A percentile compares a stretch with the other conserved stretches of the same genome.
Evolutionary conservation across 768 basidiomycete species (phyloP).

Genomic region (Mycena maculata): DNA sequence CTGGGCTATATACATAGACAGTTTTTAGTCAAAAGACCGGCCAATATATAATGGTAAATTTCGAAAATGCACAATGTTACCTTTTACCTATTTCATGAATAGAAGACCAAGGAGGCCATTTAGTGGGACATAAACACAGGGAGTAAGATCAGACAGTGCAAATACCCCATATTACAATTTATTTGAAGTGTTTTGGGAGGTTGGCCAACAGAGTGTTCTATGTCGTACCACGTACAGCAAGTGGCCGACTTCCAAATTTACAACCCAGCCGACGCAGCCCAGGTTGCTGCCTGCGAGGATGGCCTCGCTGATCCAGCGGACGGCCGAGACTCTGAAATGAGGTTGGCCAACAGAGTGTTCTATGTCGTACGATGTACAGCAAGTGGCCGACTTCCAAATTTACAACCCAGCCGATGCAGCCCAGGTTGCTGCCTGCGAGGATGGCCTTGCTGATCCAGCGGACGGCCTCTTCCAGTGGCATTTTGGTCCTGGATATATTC

Average conservation of each 20-base stretch:
- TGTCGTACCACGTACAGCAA: conserved; percentile 11
- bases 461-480: conserved; percentile 23
- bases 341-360: no score
- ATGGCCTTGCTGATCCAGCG: neutral
- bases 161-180: no score
- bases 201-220: no score
- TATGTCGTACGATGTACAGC: conserved; percentile 10
- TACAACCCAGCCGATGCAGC: conserved; percentile 16
- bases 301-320: conserved; percentile 2
- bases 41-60: no score
- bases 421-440: conserved; percentile 17
- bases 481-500: conserved; percentile 21
- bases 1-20: no score
- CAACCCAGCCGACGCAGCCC: conserved; percentile 10
- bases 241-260: conserved; percentile 22
- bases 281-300: conserved; percentile 16
- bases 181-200: no score
- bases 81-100: no score
- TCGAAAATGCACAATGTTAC: no score
- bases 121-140: no score
- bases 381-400: conserved; percentile 22
- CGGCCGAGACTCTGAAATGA: conserved; percentile 13
- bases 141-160: no score
- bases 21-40: no score
- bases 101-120: no score